Evolutionary conservation across 306 rosid species (phyloP), one percentile per base, ranked within the genome.

Genomic region (Prinsepia uniflora): DNA sequence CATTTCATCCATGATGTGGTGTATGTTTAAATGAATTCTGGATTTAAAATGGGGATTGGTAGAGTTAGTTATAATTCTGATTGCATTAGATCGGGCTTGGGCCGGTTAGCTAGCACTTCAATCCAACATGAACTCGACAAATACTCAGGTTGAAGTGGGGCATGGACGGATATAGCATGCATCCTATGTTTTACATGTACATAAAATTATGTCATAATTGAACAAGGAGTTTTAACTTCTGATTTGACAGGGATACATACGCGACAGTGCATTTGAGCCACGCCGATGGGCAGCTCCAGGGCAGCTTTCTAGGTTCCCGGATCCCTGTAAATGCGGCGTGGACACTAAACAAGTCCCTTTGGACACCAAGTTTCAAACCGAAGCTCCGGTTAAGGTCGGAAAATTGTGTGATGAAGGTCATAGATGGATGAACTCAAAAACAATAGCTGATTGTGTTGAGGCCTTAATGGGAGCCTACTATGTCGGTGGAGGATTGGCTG

Each of bases 211-310:
- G 36, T 30, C 36, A 30, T 30, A 30, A 30, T 30, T 46, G 49
- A 46, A 46, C 49, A 11, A 46, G 15, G 49, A 46, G 13, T 46
- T 46, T 46, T 5, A 71, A 71, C 40, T 84, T 70, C 73, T 76
- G 9, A 8, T 63, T 63, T 70, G 7, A 52, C 73, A 90, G 96
- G 97, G 87, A 53, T 91, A 89, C 74, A 84, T 90, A 55, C 85
- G 88, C 43, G 97, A 94, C 68, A 63, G 86, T 46, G 88, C 97
- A 65, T 91, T 94, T 79, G 99, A 94, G 76, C 95, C 97, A 12
- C 95, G 96, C 34, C 96, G 97, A 39, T 94, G 99, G 99, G 81
- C 78, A 76, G 99, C 99, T 71, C 97, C 97, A 4, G 99, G 99
- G 73, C 97, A 94, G 71, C 67, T 10, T 76, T 72, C 84, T 58